Evolutionary conservation across 768 basidiomycete genomes (phyloP), one percentile per base, ranked within the genome.

Genomic region (Erythrobasidium yunnanense): DNA sequence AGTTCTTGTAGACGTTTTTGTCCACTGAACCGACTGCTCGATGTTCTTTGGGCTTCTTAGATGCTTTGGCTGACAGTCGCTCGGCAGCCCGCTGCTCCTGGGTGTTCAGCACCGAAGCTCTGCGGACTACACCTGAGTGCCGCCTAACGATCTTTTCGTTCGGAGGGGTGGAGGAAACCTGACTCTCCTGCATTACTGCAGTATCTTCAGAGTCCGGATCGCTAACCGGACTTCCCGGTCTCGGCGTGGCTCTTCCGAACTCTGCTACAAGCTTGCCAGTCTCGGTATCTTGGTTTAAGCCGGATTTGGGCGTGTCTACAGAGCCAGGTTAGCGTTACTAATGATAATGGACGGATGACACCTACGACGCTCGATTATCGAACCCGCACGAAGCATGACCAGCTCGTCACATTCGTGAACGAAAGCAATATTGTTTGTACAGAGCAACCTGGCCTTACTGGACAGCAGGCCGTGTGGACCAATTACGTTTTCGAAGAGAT

Each of bases 401-500:
- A 79, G 73, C 66, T 77, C 71, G 68, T 79, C 78, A 30, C 75
- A 74, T 34, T 77, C 72, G 8, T 77, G 74, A 54, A 77, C 70
- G 72, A 75, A 78, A n/a, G 77, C 75, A 29, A 79, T 77, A 4
- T 76, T 75, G 68, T 80, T 79, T 30, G 79, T 79, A 66, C 76
- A 78, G 27, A 80, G 72, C 6, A 80, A 71, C 7, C 78, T 71
- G 4, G 78, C 78, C 63, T 77, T 78, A 56, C 74, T 74, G 23
- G 76, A 74, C 58, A 79, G 73, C 0, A 79, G 23, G 66, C 71
- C 69, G 67, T 72, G 25, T 67, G 73, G 60, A 23, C 72, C 65
- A 55, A 73, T 69, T 67, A 77, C 57, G 53, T 63, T 25, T 25
- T 87, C 85, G 69, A 90, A 90, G 15, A 91, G 80, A 74, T 91